Percentiles rank a stretch among this genome's conserved stretches.
Evolutionary conservation across 768 basidiomycete species (phyloP).

Genomic region (Boletus sp.): DNA sequence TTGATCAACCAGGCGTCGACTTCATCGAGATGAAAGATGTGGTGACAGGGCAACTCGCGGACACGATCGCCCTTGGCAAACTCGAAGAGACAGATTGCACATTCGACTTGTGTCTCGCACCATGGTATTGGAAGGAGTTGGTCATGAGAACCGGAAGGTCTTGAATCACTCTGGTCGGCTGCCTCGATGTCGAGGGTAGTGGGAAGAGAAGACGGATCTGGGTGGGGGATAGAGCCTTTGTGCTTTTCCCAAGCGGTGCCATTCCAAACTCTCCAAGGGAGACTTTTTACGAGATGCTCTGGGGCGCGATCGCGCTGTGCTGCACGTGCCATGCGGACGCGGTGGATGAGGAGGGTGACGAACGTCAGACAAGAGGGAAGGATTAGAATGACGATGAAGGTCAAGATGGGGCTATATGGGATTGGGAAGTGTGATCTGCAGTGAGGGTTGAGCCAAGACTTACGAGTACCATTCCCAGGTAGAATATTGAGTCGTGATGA

Average conservation of each 20-base stretch:
- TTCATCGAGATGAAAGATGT: conserved; percentile 91
- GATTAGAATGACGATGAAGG: conserved; percentile 82
- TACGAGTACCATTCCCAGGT: conserved; percentile 94
- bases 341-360: conserved; percentile 84
- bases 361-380: conserved; percentile 89
- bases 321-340: conserved; percentile 77
- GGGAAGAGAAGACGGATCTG: conserved; percentile 22
- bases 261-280: conserved; percentile 84
- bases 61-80: conserved; percentile 88
- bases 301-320: conserved; percentile 83
- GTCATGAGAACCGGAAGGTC: conserved; percentile 26
- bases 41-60: conserved; percentile 88
- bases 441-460: conserved; percentile 21
- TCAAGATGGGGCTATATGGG: conserved; percentile 66
- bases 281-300: conserved; percentile 68
- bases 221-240: conserved; percentile 33
- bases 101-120: conserved; percentile 82
- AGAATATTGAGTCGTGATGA: conserved; percentile 75
- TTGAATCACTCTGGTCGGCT: conserved; percentile 24
- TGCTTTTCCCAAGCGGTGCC: conserved; percentile 80
- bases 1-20: conserved; percentile 91
- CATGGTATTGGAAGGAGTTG: conserved; percentile 49
- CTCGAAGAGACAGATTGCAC: conserved; percentile 87
- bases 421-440: conserved; percentile 4
- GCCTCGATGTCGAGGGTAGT: conserved; percentile 38